Evolutionary conservation across 2,329 filamentous ascomycete genomes (phyloP), one percentile per base, ranked within the genome.

Genomic region (Fusarium sp.): DNA sequence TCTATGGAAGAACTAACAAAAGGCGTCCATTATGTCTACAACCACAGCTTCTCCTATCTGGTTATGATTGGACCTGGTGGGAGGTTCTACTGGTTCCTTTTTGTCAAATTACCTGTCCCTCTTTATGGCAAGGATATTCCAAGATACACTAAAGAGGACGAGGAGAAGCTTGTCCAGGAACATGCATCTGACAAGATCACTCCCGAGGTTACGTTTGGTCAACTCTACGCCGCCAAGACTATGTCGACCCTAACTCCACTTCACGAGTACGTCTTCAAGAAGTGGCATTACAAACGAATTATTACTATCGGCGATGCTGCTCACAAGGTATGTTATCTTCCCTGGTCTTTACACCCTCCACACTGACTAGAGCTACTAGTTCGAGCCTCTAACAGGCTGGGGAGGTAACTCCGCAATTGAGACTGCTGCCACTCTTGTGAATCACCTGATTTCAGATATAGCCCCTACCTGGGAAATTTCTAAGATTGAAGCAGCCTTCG

Each of bases 281-380:
- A 24, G 14, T 66, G 62, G 62, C 24, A 66, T 5, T 65, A 47
- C 1, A 49, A 50, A 9, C 56, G 62, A 0, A 62, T 52, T 0
- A 50, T 66, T 0, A 62, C 45, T 0, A 45, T 66, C 3, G 62
- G 62, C 0, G 62, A 65, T 24, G 62, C 62, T 0, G 55, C 62
- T 7, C 62, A 65, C 9, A 66, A 65, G 35, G 62, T 61, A 61
- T 6, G 0, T 3, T 4, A 7, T 3, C 3, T 11, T 7, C 2
- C 3, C 13, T 2, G 6, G 1, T 15, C 6, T 11, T 1, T 6
- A 2, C 1, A 5, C 0, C 28, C 10, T 30, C 11, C 10, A 8
- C 7, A 2, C 40, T 61, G 13, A 62, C 3, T 6, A 0, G 2
- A 1, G 1, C 3, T 30, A 1, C 0, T 5, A 62, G 59, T 47